Evolutionary conservation across 2,329 filamentous ascomycete species (phyloP), one percentile per base, ranked within the genome.

Genomic region (Moelleriella libera): DNA sequence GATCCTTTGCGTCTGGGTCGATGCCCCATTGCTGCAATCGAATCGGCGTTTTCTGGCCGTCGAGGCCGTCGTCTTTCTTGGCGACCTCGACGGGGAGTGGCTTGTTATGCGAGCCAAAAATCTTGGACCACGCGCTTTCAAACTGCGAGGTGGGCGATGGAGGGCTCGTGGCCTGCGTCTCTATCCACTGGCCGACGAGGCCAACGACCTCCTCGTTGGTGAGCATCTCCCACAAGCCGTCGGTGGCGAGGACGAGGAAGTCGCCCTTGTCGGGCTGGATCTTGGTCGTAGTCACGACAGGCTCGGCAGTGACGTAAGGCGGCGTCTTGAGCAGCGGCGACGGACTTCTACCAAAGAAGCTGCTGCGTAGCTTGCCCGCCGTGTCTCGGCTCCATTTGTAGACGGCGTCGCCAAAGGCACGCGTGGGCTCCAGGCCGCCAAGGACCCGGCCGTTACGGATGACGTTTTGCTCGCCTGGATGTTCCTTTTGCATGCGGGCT

Each of bases 211-310:
- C 92, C 61, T 98, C 92, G 58, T 97, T 98, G 44, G 88, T 96
- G 51, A 98, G 74, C 92, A 97, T 97, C 67, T 98, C 92, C 92
- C 92, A 98, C 1, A 98, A 74, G 4, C 92, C 92, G 61, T 98
- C 92, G 0, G 92, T 96, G 28, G 92, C 92, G 73, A 98, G 82
- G 51, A 98, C 90, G 10, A 98, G 74, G 58, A 98, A 98, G 61
- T 98, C 92, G 43, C 90, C 89, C 52, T 86, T 86, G 47, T 87
- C 79, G 1, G 92, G 92, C 56, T 90, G 75, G 46, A 98, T 83
- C 63, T 92, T 84, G 43, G 90, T 97, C 1, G 88, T 95, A 0
- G 90, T 97, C 47, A 98, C 79, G 28, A 97, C 76, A 3, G 92
- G 92, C 66, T 98, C 94, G 1, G 92, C 92, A 4, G 92, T 98